phyloP scores from a whole-genome alignment of 306 rosid genomes.

The Vigna unguiculata region DNA sequence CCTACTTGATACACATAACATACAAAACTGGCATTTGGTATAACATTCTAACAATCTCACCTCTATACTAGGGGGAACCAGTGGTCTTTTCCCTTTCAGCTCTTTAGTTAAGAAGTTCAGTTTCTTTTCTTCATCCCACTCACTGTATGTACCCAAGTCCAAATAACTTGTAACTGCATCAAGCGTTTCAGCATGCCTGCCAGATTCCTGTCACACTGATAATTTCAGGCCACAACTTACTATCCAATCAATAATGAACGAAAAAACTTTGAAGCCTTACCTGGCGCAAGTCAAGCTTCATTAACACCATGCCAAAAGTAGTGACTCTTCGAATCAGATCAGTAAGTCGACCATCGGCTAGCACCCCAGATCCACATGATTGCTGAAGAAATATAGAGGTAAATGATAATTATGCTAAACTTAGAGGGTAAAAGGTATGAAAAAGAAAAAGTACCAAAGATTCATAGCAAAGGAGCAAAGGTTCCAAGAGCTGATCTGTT shows the following conservation, averaged over 20 bases:
- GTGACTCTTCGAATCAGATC: slow-evolving; percentile 81
- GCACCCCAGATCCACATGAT: slow-evolving; percentile 83
- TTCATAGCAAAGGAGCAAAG: slow-evolving; percentile 80
- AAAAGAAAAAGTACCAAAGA: slow-evolving; percentile 67
- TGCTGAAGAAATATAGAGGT: slow-evolving; percentile 62
- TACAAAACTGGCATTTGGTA: slow-evolving; percentile 12
- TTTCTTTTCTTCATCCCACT: slow-evolving; percentile 89
- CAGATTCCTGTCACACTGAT: slow-evolving; percentile 69
- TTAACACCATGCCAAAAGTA: slow-evolving; percentile 65
- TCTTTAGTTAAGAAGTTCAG: slow-evolving; percentile 74
- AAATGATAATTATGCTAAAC: slow-evolving; percentile 17
- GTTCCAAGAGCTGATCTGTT: slow-evolving; percentile 77
- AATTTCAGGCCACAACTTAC: slow-evolving; percentile 43
- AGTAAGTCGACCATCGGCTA: slow-evolving; percentile 86
- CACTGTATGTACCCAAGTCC: slow-evolving; percentile 76
- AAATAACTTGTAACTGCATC: slow-evolving; percentile 74
- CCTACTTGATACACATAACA: not conserved
- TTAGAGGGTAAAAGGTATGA: not conserved
- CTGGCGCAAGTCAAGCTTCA: slow-evolving; percentile 92
- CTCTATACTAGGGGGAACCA: slow-evolving; percentile 73
- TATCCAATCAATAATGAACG: slow-evolving; percentile 22
- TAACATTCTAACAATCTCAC: slow-evolving; percentile 48
- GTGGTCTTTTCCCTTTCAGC: slow-evolving; percentile 82
- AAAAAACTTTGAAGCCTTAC: slow-evolving; percentile 42
- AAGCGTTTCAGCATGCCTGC: slow-evolving; percentile 79